Evolutionary conservation across 345 rosid genomes (phyloP), one percentile per base, ranked within the genome.

Genomic region (Boechera stricta): DNA sequence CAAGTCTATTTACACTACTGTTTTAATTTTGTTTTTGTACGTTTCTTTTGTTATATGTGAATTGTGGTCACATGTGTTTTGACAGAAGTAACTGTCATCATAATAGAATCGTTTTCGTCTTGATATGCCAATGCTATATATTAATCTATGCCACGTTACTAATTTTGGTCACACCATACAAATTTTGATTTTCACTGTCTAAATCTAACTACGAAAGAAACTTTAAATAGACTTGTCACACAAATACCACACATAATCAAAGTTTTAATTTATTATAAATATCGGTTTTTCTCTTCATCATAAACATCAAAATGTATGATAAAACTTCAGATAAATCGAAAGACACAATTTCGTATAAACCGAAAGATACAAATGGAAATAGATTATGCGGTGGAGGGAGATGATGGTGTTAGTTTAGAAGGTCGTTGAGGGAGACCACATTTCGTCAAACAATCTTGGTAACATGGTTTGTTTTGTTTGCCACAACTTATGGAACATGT

Each of bases 401-500:
- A 15, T 33, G 80, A 10, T 61, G 58, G 13, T 35, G 29, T 0
- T 51, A 53, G 15, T 69, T 6, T 52, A 32, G 51, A 12, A n/a
- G 28, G 35, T 0, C 12, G 2, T 39, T 71, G 60, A 47, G 81
- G 76, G 38, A 77, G 67, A 77, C 53, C 66, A 65, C 81, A 77
- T 29, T 56, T 64, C 0, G 61, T 71, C 62, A 77, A 71, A 56
- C 81, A 77, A 9, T 7, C 29, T 0, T 77, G 7, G 54, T 77
- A 71, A 71, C 81, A 77, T 6, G 67, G 31, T 56, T 77, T 35
- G 67, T 71, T 77, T 2, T 77, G 58, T 54, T 29, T 48, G 54
- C 81, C 81, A 71, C 81, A 77, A 4, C 5, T 12, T 16, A 64
- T 77, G 11, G 80, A 77, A 48, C 80, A 77, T 5, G 12, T 9